Conservation (phyloP, 306 rosid species). For the Cicer bijugum region DNA sequence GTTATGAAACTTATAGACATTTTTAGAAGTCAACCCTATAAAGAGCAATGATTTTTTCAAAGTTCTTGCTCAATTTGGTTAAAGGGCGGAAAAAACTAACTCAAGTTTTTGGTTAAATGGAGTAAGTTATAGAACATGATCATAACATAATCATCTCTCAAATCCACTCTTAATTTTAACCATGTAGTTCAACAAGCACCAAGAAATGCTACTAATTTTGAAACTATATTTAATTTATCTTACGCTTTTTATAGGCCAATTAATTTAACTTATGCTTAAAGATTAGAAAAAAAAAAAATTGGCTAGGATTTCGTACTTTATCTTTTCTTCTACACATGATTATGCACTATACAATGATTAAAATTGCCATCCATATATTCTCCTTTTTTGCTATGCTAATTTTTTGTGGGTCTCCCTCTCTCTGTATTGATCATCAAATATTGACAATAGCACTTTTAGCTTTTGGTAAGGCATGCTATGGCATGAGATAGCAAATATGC, state of each 20-base stretch:
- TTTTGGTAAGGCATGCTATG: conserved; percentile 42
- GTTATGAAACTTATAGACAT: conserved; percentile 38
- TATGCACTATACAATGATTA: conserved; percentile 52
- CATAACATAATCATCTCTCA: conserved; percentile 50
- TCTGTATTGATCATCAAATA: conserved; percentile 44
- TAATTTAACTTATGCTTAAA: not conserved
- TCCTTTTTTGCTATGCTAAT: conserved; percentile 38
- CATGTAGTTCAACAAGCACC: conserved; percentile 26
- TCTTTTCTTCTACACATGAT: conserved; percentile 26
- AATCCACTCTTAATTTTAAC: conserved; percentile 48
- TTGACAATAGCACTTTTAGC: conserved; percentile 43
- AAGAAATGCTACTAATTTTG: conserved; percentile 23
- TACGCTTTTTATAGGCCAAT: not conserved
- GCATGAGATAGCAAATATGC: conserved; percentile 45
- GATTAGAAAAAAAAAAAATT: conserved; percentile 16
- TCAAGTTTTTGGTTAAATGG: no score
- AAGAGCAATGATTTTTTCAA: conserved; percentile 53
- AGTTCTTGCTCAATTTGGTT: conserved; percentile 41
- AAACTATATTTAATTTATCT: conserved; percentile 9
- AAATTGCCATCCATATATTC: conserved; percentile 34
- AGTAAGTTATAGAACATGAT: conserved; percentile 34
- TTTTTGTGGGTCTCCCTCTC: conserved; percentile 42
- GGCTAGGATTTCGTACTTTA: conserved; percentile 11
- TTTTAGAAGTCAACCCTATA: conserved; percentile 49
- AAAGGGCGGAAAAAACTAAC: conserved; percentile 18